Base-by-base conservation (phyloP, 768 basidiomycete species). In the Phylloporus sp. region DNA sequence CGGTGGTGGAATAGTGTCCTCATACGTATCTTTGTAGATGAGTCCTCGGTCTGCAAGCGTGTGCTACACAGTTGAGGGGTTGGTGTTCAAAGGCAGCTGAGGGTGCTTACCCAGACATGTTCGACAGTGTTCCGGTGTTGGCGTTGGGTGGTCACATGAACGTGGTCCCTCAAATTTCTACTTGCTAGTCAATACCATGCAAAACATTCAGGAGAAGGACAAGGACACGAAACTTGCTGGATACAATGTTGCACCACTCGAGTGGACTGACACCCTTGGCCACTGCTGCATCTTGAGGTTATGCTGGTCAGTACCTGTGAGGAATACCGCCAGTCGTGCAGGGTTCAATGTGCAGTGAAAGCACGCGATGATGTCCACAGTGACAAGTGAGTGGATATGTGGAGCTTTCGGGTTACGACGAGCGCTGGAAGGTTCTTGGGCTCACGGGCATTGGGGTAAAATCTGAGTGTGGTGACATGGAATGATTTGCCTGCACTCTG, bases 381-480 rank as follows among this genome's bases (percentile, higher is more conserved):
- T 76, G 8, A 95, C 84, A 2, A 90, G 75, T 1, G 89, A 84
- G 55, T 94, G 87, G 1, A 95, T 84, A 62, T 95, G 93, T 0
- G 93, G 93, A 16, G 72, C 82, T 85, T 57, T 42, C 6, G 22
- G 16, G 32, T 5, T 18, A 24, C 9, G 49, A 66, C 32, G 66
- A 28, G n/a, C 20, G 36, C 18, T 20, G 35, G 35, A 36, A 6
- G 9, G 7, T 11, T 9, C 1, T 31, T 24, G n/a, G 22, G 45
- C 65, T 57, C 43, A 84, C 89, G 82, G 27, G 92, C 86, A 71
- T 95, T 95, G 49, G 92, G 91, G 65, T 97, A 95, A 70, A 94
- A 97, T 63, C 95, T 95, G 8, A 93, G 93, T 0, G 93, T 94
- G 0, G 92, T 94, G 29, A 91, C 74, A 64, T 90, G 94, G 76